Evolutionary conservation across 306 rosid genomes (phyloP), one percentile per base, ranked within the genome.

Genomic region (Potentilla sterilis): DNA sequence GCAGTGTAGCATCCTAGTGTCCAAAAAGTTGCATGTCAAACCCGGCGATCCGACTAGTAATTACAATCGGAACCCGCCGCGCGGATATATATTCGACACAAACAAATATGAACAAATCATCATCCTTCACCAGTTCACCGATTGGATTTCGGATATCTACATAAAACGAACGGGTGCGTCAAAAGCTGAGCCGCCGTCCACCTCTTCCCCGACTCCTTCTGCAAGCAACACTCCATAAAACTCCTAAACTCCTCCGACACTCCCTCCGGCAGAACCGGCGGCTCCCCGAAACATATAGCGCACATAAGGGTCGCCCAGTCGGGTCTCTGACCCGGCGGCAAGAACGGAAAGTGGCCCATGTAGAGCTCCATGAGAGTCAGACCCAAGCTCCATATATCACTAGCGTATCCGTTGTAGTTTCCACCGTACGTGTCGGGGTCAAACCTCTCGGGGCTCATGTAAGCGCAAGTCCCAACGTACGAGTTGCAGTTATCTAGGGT

Each of bases 391-490:
- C 98, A 94, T 6, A 94, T 90, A 57, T 94, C 98, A 0, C 89
- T 88, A 0, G 98, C 90, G 41, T 81, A 94, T 0, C 96, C 98
- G 67, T 94, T 82, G 76, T 94, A 94, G 35, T 81, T 90, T 4
- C 97, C 98, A 42, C 96, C 98, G 40, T 84, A 87, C 0, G 77
- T 81, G 2, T 92, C 93, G 14, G 98, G 98, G 89, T 94, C 96
- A 76, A 94, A 94, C 59, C 98, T 84, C 24, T 94, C 98, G 0
- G 98, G 98, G 74, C 98, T 94, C 98, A 94, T 94, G 80, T 94
- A 94, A 2, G 98, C 97, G 67, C 97, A 94, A 52, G 98, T 94
- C 7, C 98, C 98, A 1, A 94, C 97, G 59, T 92, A 94, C 0
- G 97, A 90, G 57, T 88, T 91, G 32, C 98, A 94, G 34, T 94